A percentile compares a stretch with the other conserved stretches of the same genome.
Conservation (phyloP, 2,329 filamentous ascomycete species). For the Gaeumannomyces sp. region DNA sequence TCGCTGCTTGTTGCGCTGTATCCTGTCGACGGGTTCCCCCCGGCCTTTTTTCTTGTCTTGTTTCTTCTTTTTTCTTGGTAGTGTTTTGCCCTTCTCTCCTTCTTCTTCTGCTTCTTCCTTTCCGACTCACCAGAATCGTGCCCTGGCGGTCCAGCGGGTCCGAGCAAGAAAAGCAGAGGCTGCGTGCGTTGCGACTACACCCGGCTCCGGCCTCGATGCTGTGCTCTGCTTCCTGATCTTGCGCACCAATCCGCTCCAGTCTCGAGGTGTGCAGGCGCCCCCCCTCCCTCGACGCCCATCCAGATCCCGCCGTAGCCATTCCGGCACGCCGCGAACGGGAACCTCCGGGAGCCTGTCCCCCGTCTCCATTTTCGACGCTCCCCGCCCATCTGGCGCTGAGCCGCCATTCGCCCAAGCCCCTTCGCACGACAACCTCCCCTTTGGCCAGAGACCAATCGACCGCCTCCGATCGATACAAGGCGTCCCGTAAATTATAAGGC, state of each 20-base stretch:
- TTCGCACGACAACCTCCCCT: not conserved
- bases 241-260: not conserved
- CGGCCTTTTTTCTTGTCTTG: not conserved
- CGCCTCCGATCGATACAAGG: not conserved
- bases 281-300: not conserved
- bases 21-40: not conserved
- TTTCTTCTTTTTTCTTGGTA: not conserved
- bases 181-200: too few relatives aligned
- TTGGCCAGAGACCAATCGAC: not conserved
- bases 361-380: not conserved
- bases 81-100: not conserved
- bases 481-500: not conserved
- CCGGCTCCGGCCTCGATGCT: not conserved
- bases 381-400: not conserved
- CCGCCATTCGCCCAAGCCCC: not conserved
- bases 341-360: not conserved
- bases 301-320: not conserved
- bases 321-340: not conserved
- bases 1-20: not conserved
- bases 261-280: not conserved
- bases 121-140: not conserved
- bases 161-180: not conserved
- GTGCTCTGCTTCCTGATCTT: not conserved
- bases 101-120: not conserved
- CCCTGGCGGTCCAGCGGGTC: not conserved